Conservation (phyloP, 192 early-diverging fungal species). For the Rhizophagus clarus region DNA sequence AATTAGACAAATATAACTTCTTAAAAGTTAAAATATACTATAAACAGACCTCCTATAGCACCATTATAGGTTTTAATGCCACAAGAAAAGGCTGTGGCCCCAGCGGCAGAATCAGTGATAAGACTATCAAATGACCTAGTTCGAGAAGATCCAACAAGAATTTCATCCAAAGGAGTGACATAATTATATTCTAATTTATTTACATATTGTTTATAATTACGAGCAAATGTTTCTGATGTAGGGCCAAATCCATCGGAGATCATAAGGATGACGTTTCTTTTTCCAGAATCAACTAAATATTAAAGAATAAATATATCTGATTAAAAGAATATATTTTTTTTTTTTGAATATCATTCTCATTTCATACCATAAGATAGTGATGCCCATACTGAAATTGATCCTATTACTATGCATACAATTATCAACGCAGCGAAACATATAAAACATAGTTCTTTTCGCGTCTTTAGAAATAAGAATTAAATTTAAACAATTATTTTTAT, state of each 20-base stretch:
- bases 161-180: slow-evolving; percentile 62
- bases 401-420: not conserved
- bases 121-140: slow-evolving; percentile 81
- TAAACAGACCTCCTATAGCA: slow-evolving; percentile 75
- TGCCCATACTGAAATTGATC: not conserved
- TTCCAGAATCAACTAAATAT: slow-evolving; percentile 30
- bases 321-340: not conserved
- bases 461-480: not conserved
- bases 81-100: slow-evolving; percentile 95
- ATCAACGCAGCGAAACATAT: not conserved
- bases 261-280: slow-evolving; percentile 90
- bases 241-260: slow-evolving; percentile 96
- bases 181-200: slow-evolving; percentile 50
- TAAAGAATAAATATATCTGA: not conserved
- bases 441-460: not conserved
- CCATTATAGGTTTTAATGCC: slow-evolving; percentile 91
- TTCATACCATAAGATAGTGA: not conserved
- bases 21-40: not conserved
- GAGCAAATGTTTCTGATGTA: slow-evolving; percentile 86
- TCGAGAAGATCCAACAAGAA: slow-evolving; percentile 86
- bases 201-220: slow-evolving; percentile 76
- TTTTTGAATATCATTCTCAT: not conserved
- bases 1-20: too few relatives aligned
- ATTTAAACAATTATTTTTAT: not conserved
- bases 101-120: slow-evolving; percentile 96